A percentile compares a stretch with the other conserved stretches of the same genome.
Conservation (phyloP, 2,329 filamentous ascomycete genomes). For the Metarhizium guizhouense region DNA sequence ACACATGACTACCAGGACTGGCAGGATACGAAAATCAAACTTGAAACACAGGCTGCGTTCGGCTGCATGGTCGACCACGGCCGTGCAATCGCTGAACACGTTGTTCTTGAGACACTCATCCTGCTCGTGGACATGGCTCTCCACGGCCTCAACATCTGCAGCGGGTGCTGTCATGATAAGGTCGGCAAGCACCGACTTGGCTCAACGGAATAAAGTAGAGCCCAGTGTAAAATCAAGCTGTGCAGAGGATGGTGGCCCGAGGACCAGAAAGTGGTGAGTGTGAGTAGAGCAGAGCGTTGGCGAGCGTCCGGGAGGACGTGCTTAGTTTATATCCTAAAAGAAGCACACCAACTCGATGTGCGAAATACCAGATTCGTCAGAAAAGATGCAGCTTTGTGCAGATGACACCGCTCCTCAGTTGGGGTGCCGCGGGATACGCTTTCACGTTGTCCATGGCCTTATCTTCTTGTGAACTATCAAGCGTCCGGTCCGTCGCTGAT, state of each 20-base stretch:
- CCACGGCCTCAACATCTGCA: conserved; percentile 4
- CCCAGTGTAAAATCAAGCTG: too few relatives aligned
- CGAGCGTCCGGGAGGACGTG: background rate
- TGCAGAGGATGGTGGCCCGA: too few relatives aligned
- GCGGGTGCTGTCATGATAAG: conserved; percentile 2
- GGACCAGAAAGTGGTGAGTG: too few relatives aligned
- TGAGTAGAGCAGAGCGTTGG: too few relatives aligned
- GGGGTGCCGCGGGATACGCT: too few relatives aligned
- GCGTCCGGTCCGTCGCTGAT: too few relatives aligned
- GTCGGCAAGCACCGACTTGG: background rate
- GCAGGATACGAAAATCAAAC: conserved; percentile 44
- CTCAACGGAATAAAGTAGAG: background rate
- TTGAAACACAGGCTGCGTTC: conserved; percentile 44
- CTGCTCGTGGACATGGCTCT: conserved; percentile 8
- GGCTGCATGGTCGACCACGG: conserved; percentile 29
- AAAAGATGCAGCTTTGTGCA: too few relatives aligned
- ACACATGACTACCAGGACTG: conserved; percentile 46
- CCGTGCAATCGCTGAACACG: conserved; percentile 14
- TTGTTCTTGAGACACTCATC: conserved; percentile 8
- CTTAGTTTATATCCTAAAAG: background rate
- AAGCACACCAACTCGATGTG: background rate
- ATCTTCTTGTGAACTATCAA: too few relatives aligned
- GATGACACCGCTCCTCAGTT: too few relatives aligned
- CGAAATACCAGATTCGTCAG: too few relatives aligned
- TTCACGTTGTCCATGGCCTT: too few relatives aligned